Percentiles rank a stretch among this genome's conserved stretches.
Evolutionary conservation across 805 yeast genomes (phyloP).

Genomic region (Lipomyces sp.): DNA sequence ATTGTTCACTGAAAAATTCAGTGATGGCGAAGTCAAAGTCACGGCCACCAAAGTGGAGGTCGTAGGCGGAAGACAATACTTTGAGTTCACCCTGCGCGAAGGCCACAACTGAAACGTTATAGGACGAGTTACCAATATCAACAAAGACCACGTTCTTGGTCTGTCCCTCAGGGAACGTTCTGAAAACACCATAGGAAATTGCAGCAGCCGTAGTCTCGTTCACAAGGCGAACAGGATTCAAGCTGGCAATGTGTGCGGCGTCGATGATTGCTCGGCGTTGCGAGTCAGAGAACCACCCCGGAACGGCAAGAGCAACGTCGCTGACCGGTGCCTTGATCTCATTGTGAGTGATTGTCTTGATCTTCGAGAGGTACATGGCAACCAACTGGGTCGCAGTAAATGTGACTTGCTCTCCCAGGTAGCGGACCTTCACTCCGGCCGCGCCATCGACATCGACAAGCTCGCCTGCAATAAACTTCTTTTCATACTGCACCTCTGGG

Average conservation of each 20-base stretch:
- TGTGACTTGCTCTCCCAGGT: slow-evolving; percentile 69
- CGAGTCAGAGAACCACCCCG: slow-evolving; percentile 93
- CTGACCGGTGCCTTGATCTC: slow-evolving; percentile 80
- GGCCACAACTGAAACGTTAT: slow-evolving; percentile 83
- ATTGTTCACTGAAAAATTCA: slow-evolving; percentile 89
- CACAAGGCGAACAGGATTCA: slow-evolving; percentile 96
- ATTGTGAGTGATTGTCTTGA: slow-evolving; percentile 70
- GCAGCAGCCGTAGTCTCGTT: slow-evolving; percentile 99
- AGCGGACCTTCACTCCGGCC: slow-evolving; percentile 82
- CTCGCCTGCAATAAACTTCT: slow-evolving; percentile 68
- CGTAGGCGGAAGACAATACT: slow-evolving; percentile 86
- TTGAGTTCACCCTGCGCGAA: slow-evolving; percentile 96
- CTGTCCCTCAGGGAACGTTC: slow-evolving; percentile 90
- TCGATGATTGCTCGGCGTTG: slow-evolving; percentile 96
- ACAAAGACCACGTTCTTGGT: slow-evolving; percentile 79
- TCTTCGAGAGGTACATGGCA: slow-evolving; percentile 92
- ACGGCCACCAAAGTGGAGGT: slow-evolving; percentile 98
- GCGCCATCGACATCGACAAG: slow-evolving; percentile 64
- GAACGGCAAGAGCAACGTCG: slow-evolving; percentile 92
- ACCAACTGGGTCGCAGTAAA: slow-evolving; percentile 87
- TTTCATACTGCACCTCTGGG: slow-evolving; percentile 72
- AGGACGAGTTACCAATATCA: slow-evolving; percentile 96
- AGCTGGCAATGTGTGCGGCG: slow-evolving; percentile 92
- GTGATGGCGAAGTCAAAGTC: slow-evolving; percentile 92
- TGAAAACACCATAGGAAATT: slow-evolving; percentile 98